Conservation (phyloP, 1,139 yeast genomes). For the Suhomyces bribrorum region DNA sequence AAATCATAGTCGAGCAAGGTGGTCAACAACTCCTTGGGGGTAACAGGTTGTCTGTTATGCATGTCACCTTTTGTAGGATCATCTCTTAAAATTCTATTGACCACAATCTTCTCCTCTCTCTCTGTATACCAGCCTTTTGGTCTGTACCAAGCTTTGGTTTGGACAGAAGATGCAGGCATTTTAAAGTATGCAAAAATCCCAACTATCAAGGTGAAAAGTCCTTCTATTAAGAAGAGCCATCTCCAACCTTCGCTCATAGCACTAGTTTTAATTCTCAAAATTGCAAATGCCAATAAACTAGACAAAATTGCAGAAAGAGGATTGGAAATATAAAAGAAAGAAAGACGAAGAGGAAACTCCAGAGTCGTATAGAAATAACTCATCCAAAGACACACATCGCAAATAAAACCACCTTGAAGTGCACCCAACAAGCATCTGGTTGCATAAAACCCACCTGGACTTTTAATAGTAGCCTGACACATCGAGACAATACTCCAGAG, state of each 20-base stretch:
- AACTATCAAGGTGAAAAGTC: constrained; percentile 53
- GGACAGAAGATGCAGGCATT: constrained; percentile 62
- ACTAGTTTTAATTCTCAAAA: constrained; percentile 43
- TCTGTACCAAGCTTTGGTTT: constrained; percentile 54
- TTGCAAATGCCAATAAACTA: constrained; percentile 48
- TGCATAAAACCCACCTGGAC: constrained; percentile 33
- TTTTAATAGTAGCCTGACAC: constrained; percentile 24
- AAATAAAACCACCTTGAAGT: constrained; percentile 59
- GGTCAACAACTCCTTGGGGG: constrained; percentile 36
- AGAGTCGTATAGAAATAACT: constrained; percentile 55
- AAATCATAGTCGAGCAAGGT: constrained; percentile 55
- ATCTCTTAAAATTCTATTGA: constrained; percentile 62
- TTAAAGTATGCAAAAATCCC: constrained; percentile 54
- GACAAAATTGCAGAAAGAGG: constrained; percentile 37
- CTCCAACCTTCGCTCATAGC: constrained; percentile 55
- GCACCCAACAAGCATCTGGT: constrained; percentile 51
- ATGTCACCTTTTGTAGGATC: constrained; percentile 72
- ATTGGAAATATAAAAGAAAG: constrained; percentile 52
- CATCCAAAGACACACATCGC: constrained; percentile 56
- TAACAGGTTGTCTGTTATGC: constrained; percentile 62
- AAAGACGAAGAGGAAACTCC: constrained; percentile 51
- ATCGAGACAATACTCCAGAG: constrained; percentile 30
- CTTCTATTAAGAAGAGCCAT: constrained; percentile 68
- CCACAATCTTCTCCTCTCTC: constrained; percentile 61
- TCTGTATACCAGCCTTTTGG: constrained; percentile 66